Conservation (phyloP, 1,139 yeast genomes). For the Hemisphaericaspora xylanilytica region DNA sequence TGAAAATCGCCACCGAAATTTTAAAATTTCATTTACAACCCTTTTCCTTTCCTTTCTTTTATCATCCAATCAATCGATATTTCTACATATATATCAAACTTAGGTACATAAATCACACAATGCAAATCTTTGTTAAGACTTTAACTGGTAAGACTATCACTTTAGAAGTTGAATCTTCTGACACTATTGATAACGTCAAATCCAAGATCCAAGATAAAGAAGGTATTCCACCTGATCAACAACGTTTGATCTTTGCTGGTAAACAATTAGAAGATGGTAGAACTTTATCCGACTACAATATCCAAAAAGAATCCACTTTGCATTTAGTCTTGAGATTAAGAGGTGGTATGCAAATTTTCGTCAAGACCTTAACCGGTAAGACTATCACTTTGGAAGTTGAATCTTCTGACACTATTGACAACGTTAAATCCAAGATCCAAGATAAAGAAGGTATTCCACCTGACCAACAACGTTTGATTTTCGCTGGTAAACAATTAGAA, state of each 20-base stretch:
- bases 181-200: constrained; percentile 99
- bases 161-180: constrained; percentile 98
- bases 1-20: constrained; percentile 7
- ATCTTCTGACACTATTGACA: constrained; percentile 71
- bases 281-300: constrained; percentile 99
- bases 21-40: neutral
- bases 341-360: constrained; percentile 86
- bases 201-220: constrained; percentile 99
- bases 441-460: constrained; percentile 55
- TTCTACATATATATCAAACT: neutral
- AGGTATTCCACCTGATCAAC: constrained; percentile 99
- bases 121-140: constrained; percentile 70
- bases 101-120: no score
- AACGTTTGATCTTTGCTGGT: constrained; percentile 99
- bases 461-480: constrained; percentile 55
- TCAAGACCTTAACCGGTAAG: constrained; percentile 64
- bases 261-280: constrained; percentile 99
- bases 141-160: constrained; percentile 98
- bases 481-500: constrained; percentile 62
- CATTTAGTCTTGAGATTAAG: constrained; percentile 98
- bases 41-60: constrained; percentile 3
- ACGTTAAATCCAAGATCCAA: constrained; percentile 54
- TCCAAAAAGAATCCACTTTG: constrained; percentile 98
- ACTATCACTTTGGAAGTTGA: constrained; percentile 70
- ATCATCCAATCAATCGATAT: constrained; percentile 2